Percentiles rank a stretch among this genome's conserved stretches.
Evolutionary conservation across 2,329 filamentous ascomycete genomes (phyloP).

Genomic region (Penicillium sp.): DNA sequence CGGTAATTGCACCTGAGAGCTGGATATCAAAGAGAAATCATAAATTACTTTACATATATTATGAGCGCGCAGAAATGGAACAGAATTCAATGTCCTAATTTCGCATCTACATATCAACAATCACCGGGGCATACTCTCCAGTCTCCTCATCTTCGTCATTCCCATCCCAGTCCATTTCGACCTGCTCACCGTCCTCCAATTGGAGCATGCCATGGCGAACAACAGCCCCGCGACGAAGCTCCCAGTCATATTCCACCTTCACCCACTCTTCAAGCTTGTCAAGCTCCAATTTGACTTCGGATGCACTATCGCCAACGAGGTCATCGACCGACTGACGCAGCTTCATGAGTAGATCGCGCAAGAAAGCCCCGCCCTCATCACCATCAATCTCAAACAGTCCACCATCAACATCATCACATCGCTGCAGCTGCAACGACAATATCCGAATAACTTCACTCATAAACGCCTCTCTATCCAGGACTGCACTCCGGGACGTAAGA

Average conservation of each 20-base stretch:
- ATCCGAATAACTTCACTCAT: constrained; percentile 54
- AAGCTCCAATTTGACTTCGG: constrained; percentile 52
- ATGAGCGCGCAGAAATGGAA: background rate
- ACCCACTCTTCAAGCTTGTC: constrained; percentile 57
- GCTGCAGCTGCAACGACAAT: constrained; percentile 54
- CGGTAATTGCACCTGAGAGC: background rate
- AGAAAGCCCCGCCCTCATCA: constrained; percentile 53
- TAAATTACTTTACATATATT: background rate
- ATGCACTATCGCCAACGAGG: constrained; percentile 36
- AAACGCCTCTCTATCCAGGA: constrained; percentile 49
- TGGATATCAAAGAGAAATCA: background rate
- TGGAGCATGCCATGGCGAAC: constrained; percentile 59
- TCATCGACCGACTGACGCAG: constrained; percentile 56
- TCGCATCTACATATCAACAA: constrained; percentile 52
- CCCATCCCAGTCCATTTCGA: constrained; percentile 60
- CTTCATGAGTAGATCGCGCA: constrained; percentile 53
- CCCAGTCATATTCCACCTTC: constrained; percentile 58
- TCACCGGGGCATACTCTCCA: constrained; percentile 63
- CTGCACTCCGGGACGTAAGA: constrained; percentile 56
- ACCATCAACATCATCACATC: constrained; percentile 60
- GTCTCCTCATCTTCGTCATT: constrained; percentile 64
- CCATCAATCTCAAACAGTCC: constrained; percentile 60
- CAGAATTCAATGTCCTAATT: constrained; percentile 10
- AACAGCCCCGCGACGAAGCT: constrained; percentile 53
- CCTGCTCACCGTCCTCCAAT: constrained; percentile 62